Evolutionary conservation across 2,329 filamentous ascomycete species (phyloP), one percentile per base, ranked within the genome.

Genomic region (Xylariaceae sp.): DNA sequence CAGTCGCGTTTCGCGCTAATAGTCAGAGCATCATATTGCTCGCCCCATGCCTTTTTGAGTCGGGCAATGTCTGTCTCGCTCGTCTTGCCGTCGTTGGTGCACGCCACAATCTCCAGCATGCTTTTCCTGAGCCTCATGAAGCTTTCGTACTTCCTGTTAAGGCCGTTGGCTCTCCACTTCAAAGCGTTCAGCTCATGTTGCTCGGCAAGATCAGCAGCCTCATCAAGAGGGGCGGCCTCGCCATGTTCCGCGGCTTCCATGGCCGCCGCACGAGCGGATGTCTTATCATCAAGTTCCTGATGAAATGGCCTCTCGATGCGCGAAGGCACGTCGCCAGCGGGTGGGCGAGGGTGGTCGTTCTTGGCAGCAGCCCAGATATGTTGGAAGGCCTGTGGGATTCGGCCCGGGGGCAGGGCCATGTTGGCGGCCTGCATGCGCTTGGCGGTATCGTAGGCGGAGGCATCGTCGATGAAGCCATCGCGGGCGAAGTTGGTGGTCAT

Each of bases 391-490:
- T 57, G 51, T 2, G 72, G 72, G 58, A 76, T 69, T 9, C 83
- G 74, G 0, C 71, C 73, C 0, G 57, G 11, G 0, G 82, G 82
- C 31, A 78, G 73, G 10, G 50, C 55, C 1, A 81, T 49, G 0
- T 73, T 74, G 0, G 61, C 62, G 1, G 65, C 57, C 5, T 66
- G 55, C 81, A 86, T 85, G n/a, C 72, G 70, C 18, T 70, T 62
- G 6, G 78, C 56, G 1, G 72, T 66, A 0, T 56, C 60, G 13
- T 67, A 63, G 4, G 69, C 66, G 40, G 78, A 79, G 49, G 76
- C 72, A 10, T 73, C 28, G 48, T 84, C 75, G 19, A 85, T 69
- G 61, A 63, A 66, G 28, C 69, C 66, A 48, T 81, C 79, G 38
- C 81, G 76, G 10, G 56, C 47, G 44, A 60, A 71, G 60, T 64